phyloP scores from a whole-genome alignment of 1,284 basidiomycete species.

The Xanthoconium separans region DNA sequence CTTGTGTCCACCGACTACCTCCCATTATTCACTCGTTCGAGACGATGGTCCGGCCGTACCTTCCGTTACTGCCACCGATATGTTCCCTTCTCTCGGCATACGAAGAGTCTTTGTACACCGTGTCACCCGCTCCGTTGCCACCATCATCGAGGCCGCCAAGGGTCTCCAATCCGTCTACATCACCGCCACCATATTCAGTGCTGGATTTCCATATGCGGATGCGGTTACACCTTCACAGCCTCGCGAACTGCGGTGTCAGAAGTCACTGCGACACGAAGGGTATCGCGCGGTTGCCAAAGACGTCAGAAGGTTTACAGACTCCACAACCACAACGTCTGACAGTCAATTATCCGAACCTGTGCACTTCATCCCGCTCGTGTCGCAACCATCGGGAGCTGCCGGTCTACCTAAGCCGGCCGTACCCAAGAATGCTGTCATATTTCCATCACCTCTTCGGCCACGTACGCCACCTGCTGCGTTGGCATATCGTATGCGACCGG shows the following conservation, averaged over 20 bases:
- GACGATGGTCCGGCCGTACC: background rate
- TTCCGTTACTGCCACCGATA: background rate
- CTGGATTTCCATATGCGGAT: constrained; percentile 21
- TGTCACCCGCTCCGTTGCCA: constrained; percentile 44
- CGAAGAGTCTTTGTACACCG: constrained; percentile 26
- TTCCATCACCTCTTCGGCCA: constrained; percentile 38
- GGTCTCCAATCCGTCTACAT: constrained; percentile 59
- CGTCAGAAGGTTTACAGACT: constrained; percentile 35
- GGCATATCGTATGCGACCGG: constrained; percentile 44
- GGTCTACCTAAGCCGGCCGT: constrained; percentile 5
- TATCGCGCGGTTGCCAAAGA: constrained; percentile 43
- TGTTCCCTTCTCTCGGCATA: constrained; percentile 8
- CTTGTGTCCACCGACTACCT: constrained; percentile 16
- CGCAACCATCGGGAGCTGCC: constrained; percentile 19
- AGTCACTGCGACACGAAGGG: constrained; percentile 39
- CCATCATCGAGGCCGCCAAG: constrained; percentile 50
- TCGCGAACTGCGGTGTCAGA: constrained; percentile 10
- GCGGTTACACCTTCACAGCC: constrained; percentile 10
- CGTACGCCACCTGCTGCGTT: constrained; percentile 29
- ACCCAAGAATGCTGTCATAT: constrained; percentile 21
- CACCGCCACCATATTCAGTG: constrained; percentile 48
- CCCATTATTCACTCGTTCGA: background rate
- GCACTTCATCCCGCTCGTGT: constrained; percentile 33
- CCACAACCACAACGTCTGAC: constrained; percentile 1
- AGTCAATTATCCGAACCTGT: constrained; percentile 24